Conservation (phyloP, 805 yeast genomes). For the Debaryomyces castellii region DNA sequence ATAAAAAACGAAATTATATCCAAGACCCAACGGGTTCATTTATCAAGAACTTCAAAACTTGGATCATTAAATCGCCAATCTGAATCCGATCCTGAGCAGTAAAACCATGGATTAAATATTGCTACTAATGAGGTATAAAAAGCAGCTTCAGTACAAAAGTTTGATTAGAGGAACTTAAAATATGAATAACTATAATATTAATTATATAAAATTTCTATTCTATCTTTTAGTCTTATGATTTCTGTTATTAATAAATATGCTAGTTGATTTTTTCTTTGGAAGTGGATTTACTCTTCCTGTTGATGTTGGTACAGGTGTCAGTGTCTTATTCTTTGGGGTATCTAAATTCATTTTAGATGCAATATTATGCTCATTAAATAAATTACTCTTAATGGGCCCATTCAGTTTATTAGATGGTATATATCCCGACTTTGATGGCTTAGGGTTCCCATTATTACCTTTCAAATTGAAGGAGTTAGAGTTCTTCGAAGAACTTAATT, state of each 20-base stretch:
- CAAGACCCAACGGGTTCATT: too few relatives aligned
- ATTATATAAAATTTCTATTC: not conserved
- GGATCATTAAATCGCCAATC: too few relatives aligned
- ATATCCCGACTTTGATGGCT: not conserved
- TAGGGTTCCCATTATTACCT: not conserved
- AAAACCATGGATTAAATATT: too few relatives aligned
- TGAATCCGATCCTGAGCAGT: too few relatives aligned
- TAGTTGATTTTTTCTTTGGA: conserved; percentile 5
- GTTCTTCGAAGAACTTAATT: too few relatives aligned
- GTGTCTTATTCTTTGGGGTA: not conserved
- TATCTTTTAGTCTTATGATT: conserved; percentile 7
- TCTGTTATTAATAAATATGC: conserved; percentile 14
- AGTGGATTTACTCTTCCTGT: conserved; percentile 6
- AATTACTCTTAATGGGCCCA: not conserved
- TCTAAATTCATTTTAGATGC: not conserved
- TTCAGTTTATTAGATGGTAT: not conserved
- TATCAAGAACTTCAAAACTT: too few relatives aligned
- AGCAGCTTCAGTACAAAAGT: too few relatives aligned
- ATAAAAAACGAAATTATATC: too few relatives aligned
- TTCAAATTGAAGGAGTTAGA: not conserved
- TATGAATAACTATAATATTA: too few relatives aligned
- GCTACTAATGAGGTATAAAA: too few relatives aligned
- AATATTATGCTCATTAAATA: not conserved
- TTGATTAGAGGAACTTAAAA: too few relatives aligned
- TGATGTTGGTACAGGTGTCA: conserved; percentile 3